Conservation (phyloP, 805 yeast species). For the Blastobotrys peoriensis region DNA sequence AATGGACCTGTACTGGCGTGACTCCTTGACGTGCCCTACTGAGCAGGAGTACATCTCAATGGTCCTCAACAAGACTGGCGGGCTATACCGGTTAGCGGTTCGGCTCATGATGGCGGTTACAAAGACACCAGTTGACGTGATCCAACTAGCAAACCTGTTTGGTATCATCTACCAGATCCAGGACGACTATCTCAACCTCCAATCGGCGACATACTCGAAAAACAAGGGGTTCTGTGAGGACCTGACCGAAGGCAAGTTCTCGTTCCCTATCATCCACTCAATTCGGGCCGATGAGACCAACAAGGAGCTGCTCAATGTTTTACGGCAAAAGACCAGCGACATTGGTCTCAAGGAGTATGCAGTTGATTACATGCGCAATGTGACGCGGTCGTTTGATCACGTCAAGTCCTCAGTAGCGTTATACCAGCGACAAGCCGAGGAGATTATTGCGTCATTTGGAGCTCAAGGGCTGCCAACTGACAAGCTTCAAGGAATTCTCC, state of each 20-base stretch:
- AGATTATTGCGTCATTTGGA: conserved; percentile 16
- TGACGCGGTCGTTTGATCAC: conserved; percentile 38
- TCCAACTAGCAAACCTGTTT: conserved; percentile 64
- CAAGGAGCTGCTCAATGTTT: conserved; percentile 42
- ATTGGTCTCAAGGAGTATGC: conserved; percentile 45
- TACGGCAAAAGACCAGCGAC: conserved; percentile 49
- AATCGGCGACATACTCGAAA: conserved; percentile 42
- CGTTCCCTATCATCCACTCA: conserved; percentile 77
- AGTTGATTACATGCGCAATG: conserved; percentile 39
- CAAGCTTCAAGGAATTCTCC: conserved; percentile 15
- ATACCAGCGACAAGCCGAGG: conserved; percentile 24
- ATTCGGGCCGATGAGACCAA: conserved; percentile 35
- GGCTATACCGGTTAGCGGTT: conserved; percentile 71
- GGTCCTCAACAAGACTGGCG: conserved; percentile 89
- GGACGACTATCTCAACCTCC: conserved; percentile 76
- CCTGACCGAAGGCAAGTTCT: conserved; percentile 79
- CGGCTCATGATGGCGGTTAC: conserved; percentile 47
- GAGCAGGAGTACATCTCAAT: conserved; percentile 63
- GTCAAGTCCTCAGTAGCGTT: conserved; percentile 28
- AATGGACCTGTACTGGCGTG: conserved; percentile 84
- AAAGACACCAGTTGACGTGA: conserved; percentile 28
- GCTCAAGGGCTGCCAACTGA: conserved; percentile 8
- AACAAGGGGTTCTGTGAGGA: conserved; percentile 83
- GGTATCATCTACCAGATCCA: conserved; percentile 81
- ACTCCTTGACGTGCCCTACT: conserved; percentile 49